Conservation (phyloP, 2,329 filamentous ascomycete genomes). For the Cladophialophora psammophila region DNA sequence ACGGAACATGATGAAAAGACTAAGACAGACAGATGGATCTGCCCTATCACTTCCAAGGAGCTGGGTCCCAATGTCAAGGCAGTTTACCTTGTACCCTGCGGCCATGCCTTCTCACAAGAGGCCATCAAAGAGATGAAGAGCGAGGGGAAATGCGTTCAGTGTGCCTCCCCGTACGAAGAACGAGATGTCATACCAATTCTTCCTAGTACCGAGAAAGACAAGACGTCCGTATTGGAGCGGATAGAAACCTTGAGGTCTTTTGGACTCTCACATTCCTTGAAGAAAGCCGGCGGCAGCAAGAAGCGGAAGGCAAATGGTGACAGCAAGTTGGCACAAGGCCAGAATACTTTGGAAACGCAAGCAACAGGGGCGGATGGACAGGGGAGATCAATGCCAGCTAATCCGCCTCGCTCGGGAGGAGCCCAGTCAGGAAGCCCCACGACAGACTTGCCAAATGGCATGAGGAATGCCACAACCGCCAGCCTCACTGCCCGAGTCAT, state of each 20-base stretch:
- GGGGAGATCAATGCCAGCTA: constrained; percentile 12
- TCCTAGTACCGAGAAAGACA: constrained; percentile 73
- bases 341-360: constrained; percentile 1
- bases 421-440: constrained; percentile 44
- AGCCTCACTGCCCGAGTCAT: constrained; percentile 85
- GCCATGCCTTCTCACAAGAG: constrained; percentile 89
- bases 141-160: constrained; percentile 68
- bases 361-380: constrained; percentile 26
- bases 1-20: constrained; percentile 52
- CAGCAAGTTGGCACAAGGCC: constrained; percentile 16
- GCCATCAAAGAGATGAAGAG: constrained; percentile 80
- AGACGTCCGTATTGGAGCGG: constrained; percentile 70
- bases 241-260: constrained; percentile 72
- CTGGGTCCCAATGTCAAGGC: constrained; percentile 79
- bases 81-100: constrained; percentile 92
- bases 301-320: constrained; percentile 78
- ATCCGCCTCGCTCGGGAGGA: constrained; percentile 21
- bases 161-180: constrained; percentile 75
- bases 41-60: constrained; percentile 86
- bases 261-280: constrained; percentile 84
- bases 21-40: constrained; percentile 68
- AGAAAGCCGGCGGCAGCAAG: constrained; percentile 72
- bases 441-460: constrained; percentile 61
- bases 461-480: constrained; percentile 88
- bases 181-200: constrained; percentile 82